Evolutionary conservation across 768 basidiomycete genomes (phyloP), one percentile per base, ranked within the genome.

Genomic region (Mycena pura): DNA sequence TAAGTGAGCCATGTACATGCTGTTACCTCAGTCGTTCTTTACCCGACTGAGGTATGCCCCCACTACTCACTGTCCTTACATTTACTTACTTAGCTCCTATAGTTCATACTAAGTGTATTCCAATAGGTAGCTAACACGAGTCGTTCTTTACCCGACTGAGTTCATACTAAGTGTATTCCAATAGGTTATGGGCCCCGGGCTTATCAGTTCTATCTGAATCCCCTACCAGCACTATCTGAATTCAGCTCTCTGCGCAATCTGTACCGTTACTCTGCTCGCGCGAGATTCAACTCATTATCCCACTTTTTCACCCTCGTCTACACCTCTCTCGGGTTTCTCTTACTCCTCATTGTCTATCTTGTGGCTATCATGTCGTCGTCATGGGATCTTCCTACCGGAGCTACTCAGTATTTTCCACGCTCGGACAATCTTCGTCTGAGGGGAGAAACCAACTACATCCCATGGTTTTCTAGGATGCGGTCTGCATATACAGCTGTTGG

Each of bases 161-260:
- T n/a, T n/a, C n/a, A n/a, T n/a, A n/a, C n/a, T n/a, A n/a, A n/a
- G n/a, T n/a, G n/a, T 43, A 43, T 43, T 43, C 41, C 24, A 43
- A 6, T 43, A 43, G 49, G 49, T 51, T 51, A 51, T 51, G 49
- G 49, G 49, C 49, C 49, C 49, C 49, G 49, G 31, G n/a, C 34
- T 21, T 21, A 51, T 51, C 31, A 25, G 49, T 6, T 22, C 13
- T 51, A 36, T 34, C 49, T 21, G 36, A 51, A 51, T 31, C 22
- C 24, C 17, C 46, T 28, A 48, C 32, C 7, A 14, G 8, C 19
- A 3, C 15, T n/a, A n/a, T n/a, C n/a, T n/a, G n/a, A n/a, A n/a
- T n/a, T n/a, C n/a, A n/a, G n/a, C n/a, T n/a, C n/a, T n/a, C n/a
- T n/a, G n/a, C n/a, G n/a, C n/a, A n/a, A n/a, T n/a, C n/a, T n/a